Conservation (phyloP, 257 asterid species). For the Petunia secreta region DNA sequence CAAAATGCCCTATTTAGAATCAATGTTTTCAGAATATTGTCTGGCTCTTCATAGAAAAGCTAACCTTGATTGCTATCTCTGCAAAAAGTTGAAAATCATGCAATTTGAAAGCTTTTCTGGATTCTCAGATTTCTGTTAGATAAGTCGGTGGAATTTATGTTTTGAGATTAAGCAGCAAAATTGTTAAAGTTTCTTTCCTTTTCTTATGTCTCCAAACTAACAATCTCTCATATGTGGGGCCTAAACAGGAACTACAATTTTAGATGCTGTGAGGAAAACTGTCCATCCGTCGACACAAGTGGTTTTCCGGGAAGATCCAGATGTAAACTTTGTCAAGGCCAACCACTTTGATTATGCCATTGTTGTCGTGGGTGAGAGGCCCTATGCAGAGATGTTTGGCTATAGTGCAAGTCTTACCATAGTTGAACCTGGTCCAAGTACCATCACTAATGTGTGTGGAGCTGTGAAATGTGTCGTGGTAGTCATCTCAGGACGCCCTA, state of each 20-base stretch:
- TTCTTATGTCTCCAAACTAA: no score
- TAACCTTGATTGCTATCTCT: no score
- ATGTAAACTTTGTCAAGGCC: conserved; percentile 33
- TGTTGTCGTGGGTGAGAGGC: conserved; percentile 38
- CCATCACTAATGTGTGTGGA: conserved; percentile 37
- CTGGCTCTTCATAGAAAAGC: no score
- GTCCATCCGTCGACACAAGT: conserved; percentile 57
- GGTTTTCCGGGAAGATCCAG: conserved; percentile 42
- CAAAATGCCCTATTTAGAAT: no score
- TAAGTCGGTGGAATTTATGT: no score
- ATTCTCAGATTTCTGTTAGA: no score
- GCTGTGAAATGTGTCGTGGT: conserved; percentile 40
- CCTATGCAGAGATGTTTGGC: conserved; percentile 30
- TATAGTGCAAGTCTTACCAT: conserved; percentile 26
- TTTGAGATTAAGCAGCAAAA: no score
- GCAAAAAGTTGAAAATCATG: no score
- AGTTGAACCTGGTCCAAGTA: conserved; percentile 23
- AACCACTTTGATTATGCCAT: conserved; percentile 53
- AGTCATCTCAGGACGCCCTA: conserved; percentile 44
- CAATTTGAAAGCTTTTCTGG: no score
- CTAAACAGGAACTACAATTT: conserved; percentile 57
- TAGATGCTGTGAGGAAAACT: conserved; percentile 47
- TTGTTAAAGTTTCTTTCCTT: no score
- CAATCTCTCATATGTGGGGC: background rate
- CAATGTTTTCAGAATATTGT: no score